Base-by-base conservation (phyloP, 2,329 filamentous ascomycete species). In the Cryphonectria radicalis region DNA sequence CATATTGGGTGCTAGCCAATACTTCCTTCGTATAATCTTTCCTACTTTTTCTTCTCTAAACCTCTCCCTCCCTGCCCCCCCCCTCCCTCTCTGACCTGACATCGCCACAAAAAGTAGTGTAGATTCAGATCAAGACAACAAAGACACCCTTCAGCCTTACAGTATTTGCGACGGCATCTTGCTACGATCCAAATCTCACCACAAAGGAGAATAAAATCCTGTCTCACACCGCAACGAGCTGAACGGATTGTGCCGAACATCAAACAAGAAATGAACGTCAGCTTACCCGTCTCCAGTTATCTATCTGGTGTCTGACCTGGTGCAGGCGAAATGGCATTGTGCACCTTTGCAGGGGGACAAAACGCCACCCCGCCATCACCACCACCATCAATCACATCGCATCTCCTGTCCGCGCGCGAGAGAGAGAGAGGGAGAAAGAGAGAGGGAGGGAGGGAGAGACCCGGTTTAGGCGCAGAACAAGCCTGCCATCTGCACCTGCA, bases 211-310 rank as follows among this genome's bases (percentile, higher is more conserved):
- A 35, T 59, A 59, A 59, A 59, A 35, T 59, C 55, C 55, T 19
- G 55, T 59, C 55, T 59, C 55, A 59, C 55, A 59, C 55, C 55
- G 55, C 55, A 59, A 59, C 28, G 10, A 59, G 28, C 55, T 32
- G 55, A 32, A 59, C 28, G 28, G n/a, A 28, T 57, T 57, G 53
- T 57, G 53, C 53, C 53, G 53, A 57, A 57, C 53, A 57, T 28
- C 53, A 57, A 57, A 28, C 53, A 57, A 57, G 25, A 14, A 57
- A 28, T 17, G 53, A 57, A 57, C 25, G 53, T 57, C 53, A 57
- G 25, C 55, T 32, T 28, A 59, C 25, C 55, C 25, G 55, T 32
- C 46, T 50, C 46, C 19, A 50, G 22, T n/a, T 50, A 22, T 50
- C 25, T 35, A 14, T 32, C 53, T 57, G 53, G 53, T 28, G 55